phyloP scores from a whole-genome alignment of 2,329 filamentous ascomycete genomes.

The Scolecobasidium constrictum region DNA sequence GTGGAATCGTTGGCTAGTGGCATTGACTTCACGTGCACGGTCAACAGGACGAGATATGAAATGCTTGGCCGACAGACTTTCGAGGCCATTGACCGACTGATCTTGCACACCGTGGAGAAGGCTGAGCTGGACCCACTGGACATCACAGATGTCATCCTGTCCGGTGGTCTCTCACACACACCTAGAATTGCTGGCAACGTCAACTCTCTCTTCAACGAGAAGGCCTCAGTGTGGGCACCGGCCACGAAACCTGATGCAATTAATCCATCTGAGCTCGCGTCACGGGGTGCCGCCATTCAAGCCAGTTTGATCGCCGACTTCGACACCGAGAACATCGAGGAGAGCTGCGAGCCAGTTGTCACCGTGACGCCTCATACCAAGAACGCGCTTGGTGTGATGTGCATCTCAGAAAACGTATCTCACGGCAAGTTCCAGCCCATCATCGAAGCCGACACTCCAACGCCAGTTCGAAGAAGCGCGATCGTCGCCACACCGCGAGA shows the following conservation, averaged over 20 bases:
- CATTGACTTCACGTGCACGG: constrained; percentile 79
- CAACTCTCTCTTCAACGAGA: constrained; percentile 66
- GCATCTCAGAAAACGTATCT: constrained; percentile 35
- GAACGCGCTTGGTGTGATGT: constrained; percentile 79
- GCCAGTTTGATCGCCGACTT: constrained; percentile 91
- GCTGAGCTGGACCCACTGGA: constrained; percentile 85
- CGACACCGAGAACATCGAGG: constrained; percentile 84
- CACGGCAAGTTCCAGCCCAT: constrained; percentile 57
- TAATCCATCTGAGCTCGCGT: constrained; percentile 86
- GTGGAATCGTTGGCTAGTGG: constrained; percentile 85
- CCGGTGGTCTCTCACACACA: constrained; percentile 85
- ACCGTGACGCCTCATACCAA: constrained; percentile 86
- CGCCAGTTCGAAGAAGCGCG: constrained; percentile 76
- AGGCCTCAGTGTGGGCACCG: constrained; percentile 59
- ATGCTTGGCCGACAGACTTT: constrained; percentile 79
- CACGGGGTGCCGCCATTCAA: constrained; percentile 88
- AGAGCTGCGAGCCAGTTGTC: constrained; percentile 90
- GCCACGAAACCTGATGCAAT: constrained; percentile 67
- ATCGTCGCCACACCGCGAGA: constrained; percentile 66
- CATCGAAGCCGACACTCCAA: constrained; percentile 75
- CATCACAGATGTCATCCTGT: constrained; percentile 87
- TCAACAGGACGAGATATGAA: constrained; percentile 92
- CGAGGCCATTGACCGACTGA: constrained; percentile 73
- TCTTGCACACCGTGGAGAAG: constrained; percentile 81
- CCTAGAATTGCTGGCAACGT: constrained; percentile 83